Evolutionary conservation across 2,329 filamentous ascomycete species (phyloP).

Genomic region (Pseudopyrenochaeta lycopersici): DNA sequence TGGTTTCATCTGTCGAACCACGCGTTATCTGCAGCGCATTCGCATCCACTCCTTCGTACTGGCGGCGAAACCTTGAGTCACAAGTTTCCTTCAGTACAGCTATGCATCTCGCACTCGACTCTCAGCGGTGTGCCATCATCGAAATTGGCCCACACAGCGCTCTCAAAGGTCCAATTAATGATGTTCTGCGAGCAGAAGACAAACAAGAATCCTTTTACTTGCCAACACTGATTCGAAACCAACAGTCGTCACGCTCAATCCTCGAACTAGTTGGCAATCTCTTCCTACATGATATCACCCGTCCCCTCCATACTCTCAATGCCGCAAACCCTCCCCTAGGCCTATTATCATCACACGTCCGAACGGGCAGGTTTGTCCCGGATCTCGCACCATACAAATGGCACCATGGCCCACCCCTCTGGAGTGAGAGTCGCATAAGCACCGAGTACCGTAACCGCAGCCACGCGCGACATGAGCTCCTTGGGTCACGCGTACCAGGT

Average conservation of each 20-base stretch:
- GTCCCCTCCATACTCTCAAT: constrained; percentile 20
- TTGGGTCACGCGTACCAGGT: constrained; percentile 9
- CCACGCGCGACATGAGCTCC: constrained; percentile 21
- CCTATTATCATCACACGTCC: background rate
- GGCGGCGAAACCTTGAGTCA: constrained; percentile 27
- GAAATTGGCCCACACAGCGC: constrained; percentile 47
- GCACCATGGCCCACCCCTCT: constrained; percentile 19
- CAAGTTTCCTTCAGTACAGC: constrained; percentile 27
- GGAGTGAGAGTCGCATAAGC: constrained; percentile 21
- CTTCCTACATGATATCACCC: constrained; percentile 7
- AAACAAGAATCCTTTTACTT: constrained; percentile 6
- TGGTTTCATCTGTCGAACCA: constrained; percentile 4
- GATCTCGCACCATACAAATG: constrained; percentile 31
- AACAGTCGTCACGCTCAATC: constrained; percentile 11
- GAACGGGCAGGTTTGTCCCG: background rate
- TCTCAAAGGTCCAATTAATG: constrained; percentile 50
- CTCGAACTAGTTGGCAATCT: constrained; percentile 23
- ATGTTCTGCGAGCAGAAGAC: constrained; percentile 41
- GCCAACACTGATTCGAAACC: constrained; percentile 10
- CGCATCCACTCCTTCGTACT: constrained; percentile 13
- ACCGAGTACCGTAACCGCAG: constrained; percentile 18
- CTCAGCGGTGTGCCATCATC: constrained; percentile 2
- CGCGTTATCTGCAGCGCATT: background rate
- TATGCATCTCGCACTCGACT: background rate
- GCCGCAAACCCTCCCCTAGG: background rate